Evolutionary conservation across 169 alveolate genomes (phyloP).

Genomic region (Plasmodium relictum): DNA sequence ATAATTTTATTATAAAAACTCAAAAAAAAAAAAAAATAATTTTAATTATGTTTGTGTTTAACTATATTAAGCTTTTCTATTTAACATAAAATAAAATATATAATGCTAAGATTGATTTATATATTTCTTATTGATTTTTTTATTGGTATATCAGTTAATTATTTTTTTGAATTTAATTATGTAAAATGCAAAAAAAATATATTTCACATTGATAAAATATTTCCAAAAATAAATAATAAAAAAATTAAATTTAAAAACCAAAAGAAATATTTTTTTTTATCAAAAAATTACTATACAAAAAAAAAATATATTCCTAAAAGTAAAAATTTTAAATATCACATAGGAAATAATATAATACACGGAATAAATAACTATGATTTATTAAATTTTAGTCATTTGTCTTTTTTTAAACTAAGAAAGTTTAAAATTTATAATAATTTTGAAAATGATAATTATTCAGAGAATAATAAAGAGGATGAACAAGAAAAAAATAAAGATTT

Average conservation of each 20-base stretch:
- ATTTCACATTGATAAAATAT: constrained; percentile 4
- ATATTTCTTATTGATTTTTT: constrained; percentile 34
- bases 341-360: not conserved
- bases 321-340: constrained; percentile 20
- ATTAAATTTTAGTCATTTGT: not conserved
- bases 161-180: constrained; percentile 34
- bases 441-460: not conserved
- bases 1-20: not conserved
- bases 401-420: constrained; percentile 13
- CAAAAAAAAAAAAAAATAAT: not conserved
- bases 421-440: constrained; percentile 11
- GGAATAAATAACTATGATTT: not conserved
- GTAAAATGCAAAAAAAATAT: constrained; percentile 32
- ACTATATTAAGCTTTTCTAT: not conserved
- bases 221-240: constrained; percentile 16
- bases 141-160: constrained; percentile 25
- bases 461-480: not conserved
- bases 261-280: constrained; percentile 41
- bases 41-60: not conserved
- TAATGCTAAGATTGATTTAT: constrained; percentile 59
- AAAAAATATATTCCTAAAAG: constrained; percentile 8
- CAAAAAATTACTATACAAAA: constrained; percentile 4
- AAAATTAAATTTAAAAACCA: constrained; percentile 2
- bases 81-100: constrained; percentile 27
- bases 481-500: not conserved